phyloP scores from a whole-genome alignment of 352 stramenopile species.

The Pythium periplocum region DNA sequence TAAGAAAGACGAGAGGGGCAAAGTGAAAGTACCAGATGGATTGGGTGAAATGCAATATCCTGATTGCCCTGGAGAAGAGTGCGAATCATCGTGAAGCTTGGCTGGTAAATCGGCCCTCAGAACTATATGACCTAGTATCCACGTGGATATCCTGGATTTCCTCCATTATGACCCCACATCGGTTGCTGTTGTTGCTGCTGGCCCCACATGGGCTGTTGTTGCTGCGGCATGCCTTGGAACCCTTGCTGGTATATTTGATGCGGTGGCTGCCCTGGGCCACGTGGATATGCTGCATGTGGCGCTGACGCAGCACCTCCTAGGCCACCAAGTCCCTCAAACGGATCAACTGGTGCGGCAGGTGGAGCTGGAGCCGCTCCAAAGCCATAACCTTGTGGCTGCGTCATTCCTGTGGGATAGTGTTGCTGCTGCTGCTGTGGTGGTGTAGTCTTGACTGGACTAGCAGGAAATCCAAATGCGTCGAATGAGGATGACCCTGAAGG shows the following conservation, averaged over 20 bases:
- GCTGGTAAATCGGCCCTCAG: too few species aligned
- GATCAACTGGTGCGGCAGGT: slow-evolving; percentile 27
- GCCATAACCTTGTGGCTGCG: too few species aligned
- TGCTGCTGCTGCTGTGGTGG: neutral
- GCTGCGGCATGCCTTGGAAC: slow-evolving; percentile 10
- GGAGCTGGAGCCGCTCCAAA: too few species aligned
- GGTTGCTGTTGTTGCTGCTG: slow-evolving; percentile 16
- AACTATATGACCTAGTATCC: slow-evolving; percentile 9
- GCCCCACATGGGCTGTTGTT: slow-evolving; percentile 20
- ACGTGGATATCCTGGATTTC: neutral
- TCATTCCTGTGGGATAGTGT: too few species aligned
- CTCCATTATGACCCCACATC: too few species aligned
- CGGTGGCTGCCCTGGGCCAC: slow-evolving; percentile 15
- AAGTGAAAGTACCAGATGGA: neutral
- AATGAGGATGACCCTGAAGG: slow-evolving; percentile 22
- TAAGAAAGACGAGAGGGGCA: slow-evolving; percentile 4
- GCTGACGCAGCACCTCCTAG: slow-evolving; percentile 5
- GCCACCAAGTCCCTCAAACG: slow-evolving; percentile 39
- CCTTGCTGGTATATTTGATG: slow-evolving; percentile 9
- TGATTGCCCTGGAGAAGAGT: too few species aligned
- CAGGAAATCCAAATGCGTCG: slow-evolving; percentile 49
- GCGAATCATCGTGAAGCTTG: too few species aligned
- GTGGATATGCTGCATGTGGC: slow-evolving; percentile 15
- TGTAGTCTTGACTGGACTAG: slow-evolving; percentile 38
- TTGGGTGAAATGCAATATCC: too few species aligned